Evolutionary conservation across 176 grass and related monocot genomes (phyloP).

Genomic region (Carex myosuroides): DNA sequence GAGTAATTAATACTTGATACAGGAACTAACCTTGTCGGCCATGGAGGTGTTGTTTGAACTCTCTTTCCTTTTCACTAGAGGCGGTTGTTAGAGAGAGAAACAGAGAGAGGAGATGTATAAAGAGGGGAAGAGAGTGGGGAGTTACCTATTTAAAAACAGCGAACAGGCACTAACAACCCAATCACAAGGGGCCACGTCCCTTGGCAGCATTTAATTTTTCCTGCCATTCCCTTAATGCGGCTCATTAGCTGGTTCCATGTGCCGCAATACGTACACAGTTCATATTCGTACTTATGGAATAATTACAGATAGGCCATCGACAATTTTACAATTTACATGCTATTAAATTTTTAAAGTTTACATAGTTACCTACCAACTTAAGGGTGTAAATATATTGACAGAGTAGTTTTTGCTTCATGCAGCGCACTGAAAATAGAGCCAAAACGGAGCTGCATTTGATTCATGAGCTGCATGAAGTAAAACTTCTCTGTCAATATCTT

Average conservation of each 20-base stretch:
- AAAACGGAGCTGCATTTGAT: too few species aligned
- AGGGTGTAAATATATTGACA: too few species aligned
- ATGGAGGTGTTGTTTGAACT: constrained; percentile 19
- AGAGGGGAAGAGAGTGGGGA: neutral
- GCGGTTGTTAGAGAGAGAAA: neutral
- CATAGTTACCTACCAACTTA: neutral
- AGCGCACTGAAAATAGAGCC: too few species aligned
- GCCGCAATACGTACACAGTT: constrained; percentile 9
- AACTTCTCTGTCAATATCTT: too few species aligned
- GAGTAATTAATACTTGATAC: neutral
- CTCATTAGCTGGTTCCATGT: constrained; percentile 28
- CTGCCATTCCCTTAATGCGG: constrained; percentile 1
- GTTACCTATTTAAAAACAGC: constrained; percentile 21
- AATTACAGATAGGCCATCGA: neutral
- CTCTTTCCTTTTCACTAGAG: neutral
- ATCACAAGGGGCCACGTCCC: constrained; percentile 11
- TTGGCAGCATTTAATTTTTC: constrained; percentile 12
- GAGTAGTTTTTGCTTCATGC: too few species aligned
- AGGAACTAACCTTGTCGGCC: constrained; percentile 40
- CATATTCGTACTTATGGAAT: neutral
- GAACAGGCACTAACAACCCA: neutral
- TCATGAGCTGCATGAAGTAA: too few species aligned
- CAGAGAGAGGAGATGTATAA: neutral
- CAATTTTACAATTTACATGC: neutral
- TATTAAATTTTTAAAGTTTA: neutral